These are phyloP conservation scores for Rhizopogon vesiculosus DNA, from an alignment of 768 basidiomycete genomes.

Conservation along the genomic window DNA sequence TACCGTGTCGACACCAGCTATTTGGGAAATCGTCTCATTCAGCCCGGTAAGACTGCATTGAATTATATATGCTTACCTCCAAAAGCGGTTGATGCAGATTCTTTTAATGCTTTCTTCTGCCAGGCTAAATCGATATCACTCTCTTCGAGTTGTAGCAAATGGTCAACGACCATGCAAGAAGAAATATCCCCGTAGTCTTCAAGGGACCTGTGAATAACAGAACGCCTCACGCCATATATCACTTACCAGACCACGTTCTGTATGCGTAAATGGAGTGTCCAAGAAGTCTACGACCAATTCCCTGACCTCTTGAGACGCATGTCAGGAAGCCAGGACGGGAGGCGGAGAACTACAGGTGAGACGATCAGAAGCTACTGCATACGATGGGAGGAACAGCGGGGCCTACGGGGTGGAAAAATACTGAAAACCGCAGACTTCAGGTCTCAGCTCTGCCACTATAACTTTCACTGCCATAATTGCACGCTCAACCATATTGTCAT, in stretches of 20 bases:
- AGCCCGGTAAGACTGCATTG: neutral
- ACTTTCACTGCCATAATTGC: too few relatives aligned
- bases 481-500: neutral
- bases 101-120: constrained; percentile 18
- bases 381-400: too few relatives aligned
- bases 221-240: neutral
- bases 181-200: constrained; percentile 15
- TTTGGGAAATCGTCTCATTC: neutral
- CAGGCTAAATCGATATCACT: constrained; percentile 6
- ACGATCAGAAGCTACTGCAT: constrained; percentile 1
- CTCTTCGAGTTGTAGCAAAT: constrained; percentile 14
- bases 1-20: constrained; percentile 22
- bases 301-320: constrained; percentile 22
- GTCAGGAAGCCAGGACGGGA: constrained; percentile 25
- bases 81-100: constrained; percentile 25
- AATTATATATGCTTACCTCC: constrained; percentile 14
- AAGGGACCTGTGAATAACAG: neutral
- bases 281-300: constrained; percentile 16
- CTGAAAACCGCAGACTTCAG: too few relatives aligned
- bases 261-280: constrained; percentile 22
- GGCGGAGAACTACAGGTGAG: constrained; percentile 16
- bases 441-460: too few relatives aligned
- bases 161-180: constrained; percentile 24
- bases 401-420: too few relatives aligned
- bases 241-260: constrained; percentile 17